phyloP scores from a whole-genome alignment of 176 grass and related monocot genomes.

The Pontederia crassipes region DNA sequence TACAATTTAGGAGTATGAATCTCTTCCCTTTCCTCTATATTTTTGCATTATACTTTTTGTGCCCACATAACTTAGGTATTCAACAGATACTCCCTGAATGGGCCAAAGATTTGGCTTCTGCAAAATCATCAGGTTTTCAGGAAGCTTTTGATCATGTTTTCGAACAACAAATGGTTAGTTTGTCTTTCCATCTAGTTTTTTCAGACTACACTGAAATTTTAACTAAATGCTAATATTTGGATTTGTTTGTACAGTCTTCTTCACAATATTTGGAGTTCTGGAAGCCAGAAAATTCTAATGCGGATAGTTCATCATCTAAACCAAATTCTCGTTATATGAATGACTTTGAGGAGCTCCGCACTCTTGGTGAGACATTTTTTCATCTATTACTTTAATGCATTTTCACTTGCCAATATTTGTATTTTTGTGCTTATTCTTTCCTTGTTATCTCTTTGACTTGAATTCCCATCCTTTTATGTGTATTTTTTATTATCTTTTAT shows the following conservation, averaged over 20 bases:
- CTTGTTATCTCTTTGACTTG: too few relatives aligned
- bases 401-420: too few relatives aligned
- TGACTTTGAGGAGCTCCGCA: constrained; percentile 90
- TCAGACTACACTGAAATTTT: constrained; percentile 6
- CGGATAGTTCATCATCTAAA: constrained; percentile 43
- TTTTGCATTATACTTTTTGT: constrained; percentile 13
- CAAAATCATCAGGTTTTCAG: constrained; percentile 41
- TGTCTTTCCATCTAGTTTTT: constrained; percentile 8
- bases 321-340: constrained; percentile 84
- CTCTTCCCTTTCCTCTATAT: constrained; percentile 1
- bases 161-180: constrained; percentile 43
- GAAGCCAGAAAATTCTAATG: constrained; percentile 38
- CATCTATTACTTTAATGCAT: not conserved
- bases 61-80: constrained; percentile 16
- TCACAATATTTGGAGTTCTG: constrained; percentile 67
- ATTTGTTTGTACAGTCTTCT: constrained; percentile 44
- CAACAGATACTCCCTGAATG: constrained; percentile 79
- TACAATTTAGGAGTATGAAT: constrained; percentile 68
- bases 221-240: constrained; percentile 6
- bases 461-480: too few relatives aligned
- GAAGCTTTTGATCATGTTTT: constrained; percentile 65
- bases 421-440: too few relatives aligned
- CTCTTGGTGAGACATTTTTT: constrained; percentile 53
- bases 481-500: too few relatives aligned
- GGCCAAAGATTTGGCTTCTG: constrained; percentile 78